Percentiles rank a stretch among this genome's conserved stretches.
phyloP scores from a whole-genome alignment of 352 stramenopile species.

The Phytopythium sindhum region DNA sequence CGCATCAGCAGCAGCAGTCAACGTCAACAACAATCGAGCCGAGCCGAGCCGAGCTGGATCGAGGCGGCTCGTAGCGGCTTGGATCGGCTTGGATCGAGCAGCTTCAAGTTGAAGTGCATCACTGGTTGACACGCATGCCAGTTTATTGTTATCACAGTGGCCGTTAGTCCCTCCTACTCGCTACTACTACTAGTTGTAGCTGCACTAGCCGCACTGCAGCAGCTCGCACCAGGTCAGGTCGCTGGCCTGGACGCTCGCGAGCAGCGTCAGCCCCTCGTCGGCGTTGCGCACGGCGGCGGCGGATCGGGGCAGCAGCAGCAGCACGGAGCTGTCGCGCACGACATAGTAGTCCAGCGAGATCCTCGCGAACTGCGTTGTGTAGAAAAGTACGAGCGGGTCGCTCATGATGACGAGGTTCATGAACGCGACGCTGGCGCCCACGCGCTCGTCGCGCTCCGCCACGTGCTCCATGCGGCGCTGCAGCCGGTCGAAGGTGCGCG shows the following conservation, averaged over 20 bases:
- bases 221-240: constrained; percentile 2
- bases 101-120: background rate
- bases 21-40: background rate
- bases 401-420: constrained; percentile 44
- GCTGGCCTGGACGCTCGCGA: background rate
- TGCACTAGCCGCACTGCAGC: background rate
- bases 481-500: constrained; percentile 11
- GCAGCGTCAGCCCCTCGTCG: background rate
- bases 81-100: background rate
- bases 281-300: background rate
- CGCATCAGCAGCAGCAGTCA: background rate
- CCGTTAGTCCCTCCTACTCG: too few relatives aligned
- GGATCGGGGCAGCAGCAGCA: background rate
- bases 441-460: constrained; percentile 13
- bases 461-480: constrained; percentile 25
- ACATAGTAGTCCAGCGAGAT: background rate
- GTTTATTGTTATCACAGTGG: too few relatives aligned
- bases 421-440: constrained; percentile 29
- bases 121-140: background rate
- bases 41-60: background rate
- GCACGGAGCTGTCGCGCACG: background rate
- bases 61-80: background rate
- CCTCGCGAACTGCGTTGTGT: background rate
- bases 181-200: too few relatives aligned
- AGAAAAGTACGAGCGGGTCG: constrained; percentile 25